These are phyloP conservation scores for Tritrichomonas musculus DNA, from an alignment of 208 protist species.

Conservation along the genomic window DNA sequence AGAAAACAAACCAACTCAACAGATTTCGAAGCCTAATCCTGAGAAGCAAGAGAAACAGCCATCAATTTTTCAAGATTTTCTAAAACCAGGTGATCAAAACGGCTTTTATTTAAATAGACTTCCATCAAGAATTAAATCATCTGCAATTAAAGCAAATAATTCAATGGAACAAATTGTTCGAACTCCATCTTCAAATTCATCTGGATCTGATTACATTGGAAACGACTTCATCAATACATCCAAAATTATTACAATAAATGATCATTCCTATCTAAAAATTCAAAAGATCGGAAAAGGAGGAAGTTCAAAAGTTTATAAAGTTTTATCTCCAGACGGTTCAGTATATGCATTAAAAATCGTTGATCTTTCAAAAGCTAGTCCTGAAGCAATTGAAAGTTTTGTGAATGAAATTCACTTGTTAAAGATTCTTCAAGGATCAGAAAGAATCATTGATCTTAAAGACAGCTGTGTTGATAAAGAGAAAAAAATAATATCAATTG, in stretches of 20 bases:
- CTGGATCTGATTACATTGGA: no score
- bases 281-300: slow-evolving; percentile 50
- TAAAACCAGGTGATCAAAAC: no score
- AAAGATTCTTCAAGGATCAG: background rate
- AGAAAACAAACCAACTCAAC: no score
- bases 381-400: background rate
- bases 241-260: background rate
- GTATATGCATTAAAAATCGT: slow-evolving; percentile 40
- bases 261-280: slow-evolving; percentile 38
- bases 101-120: no score
- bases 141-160: no score
- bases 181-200: no score
- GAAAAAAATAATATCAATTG: slow-evolving; percentile 36
- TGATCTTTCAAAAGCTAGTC: background rate
- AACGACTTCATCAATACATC: no score
- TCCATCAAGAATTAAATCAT: no score
- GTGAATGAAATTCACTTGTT: slow-evolving; percentile 55
- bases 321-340: slow-evolving; percentile 33
- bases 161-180: no score
- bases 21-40: no score
- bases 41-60: no score
- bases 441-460: slow-evolving; percentile 48
- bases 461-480: slow-evolving; percentile 36
- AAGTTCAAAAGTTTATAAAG: slow-evolving; percentile 52
- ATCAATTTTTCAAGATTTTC: no score